Evolutionary conservation across 495 filamentous ascomycete genomes (phyloP), one percentile per base, ranked within the genome.

Genomic region (Penicillium daleae): DNA sequence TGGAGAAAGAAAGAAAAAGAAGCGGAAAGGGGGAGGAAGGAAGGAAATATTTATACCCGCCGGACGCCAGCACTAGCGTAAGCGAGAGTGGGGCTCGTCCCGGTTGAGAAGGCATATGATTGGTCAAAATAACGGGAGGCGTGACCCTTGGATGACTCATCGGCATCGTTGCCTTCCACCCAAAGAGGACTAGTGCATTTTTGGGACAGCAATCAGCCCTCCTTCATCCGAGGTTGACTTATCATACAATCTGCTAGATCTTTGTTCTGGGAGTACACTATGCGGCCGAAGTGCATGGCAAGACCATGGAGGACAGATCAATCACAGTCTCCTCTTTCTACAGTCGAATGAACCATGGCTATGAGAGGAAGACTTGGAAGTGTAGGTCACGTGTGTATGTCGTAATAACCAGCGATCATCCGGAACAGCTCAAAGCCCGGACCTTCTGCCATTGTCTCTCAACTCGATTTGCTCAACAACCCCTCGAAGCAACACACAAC

Each of bases 1-100:
- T 82, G 72, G 60, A 73, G 65, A 79, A 74, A 61, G 71, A 81
- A 81, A 73, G 66, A 71, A 76, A 73, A 76, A 78, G 70, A 69
- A 64, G 66, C 66, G 71, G 29, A 63, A 59, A 19, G 57, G 46
- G 9, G 29, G 63, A 37, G 49, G 57, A 29, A 3, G 19, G 8
- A 7, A 3, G 22, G 3, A 32, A 61, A 51, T 74, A 74, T 76
- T 77, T 62, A 63, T 54, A 54, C 26, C 52, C 58, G 48, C 24
- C 2, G 26, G 0, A 3, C 0, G 15, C 10, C 40, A 6, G 63
- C 75, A 69, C 76, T 78, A 77, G 66, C 29, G 53, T 66, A 74
- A 74, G 72, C 73, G 73, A 76, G 69, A 33, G 35, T 57, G 65
- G 60, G 35, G 54, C 31, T 12, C 10, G 13, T 9, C 54, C 21